These are phyloP conservation scores for Orbilia oligospora DNA, from an alignment of 2,329 filamentous ascomycete genomes.

Conservation along the genomic window DNA sequence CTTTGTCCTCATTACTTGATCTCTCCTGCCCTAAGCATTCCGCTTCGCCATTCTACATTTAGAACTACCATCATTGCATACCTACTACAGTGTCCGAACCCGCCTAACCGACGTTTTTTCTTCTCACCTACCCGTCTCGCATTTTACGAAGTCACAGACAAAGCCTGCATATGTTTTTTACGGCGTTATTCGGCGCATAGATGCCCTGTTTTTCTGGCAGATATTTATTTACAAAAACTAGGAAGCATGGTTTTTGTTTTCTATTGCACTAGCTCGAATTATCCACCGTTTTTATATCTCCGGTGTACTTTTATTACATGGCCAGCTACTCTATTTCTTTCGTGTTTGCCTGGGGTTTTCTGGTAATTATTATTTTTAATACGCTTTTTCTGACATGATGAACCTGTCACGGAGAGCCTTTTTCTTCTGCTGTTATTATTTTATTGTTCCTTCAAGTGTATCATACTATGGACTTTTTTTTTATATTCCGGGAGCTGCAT, in stretches of 20 bases:
- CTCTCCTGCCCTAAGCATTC: too few species aligned
- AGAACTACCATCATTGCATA: neutral
- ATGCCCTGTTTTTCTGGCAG: neutral
- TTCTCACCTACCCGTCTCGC: neutral
- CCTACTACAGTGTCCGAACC: neutral
- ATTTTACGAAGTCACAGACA: conserved; percentile 25
- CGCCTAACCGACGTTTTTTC: neutral
- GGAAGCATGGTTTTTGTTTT: conserved; percentile 19
- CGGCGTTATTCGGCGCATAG: conserved; percentile 40
- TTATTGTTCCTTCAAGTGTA: conserved; percentile 13
- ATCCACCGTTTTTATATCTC: conserved; percentile 4
- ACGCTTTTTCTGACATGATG: conserved; percentile 17
- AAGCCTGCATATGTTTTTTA: conserved; percentile 34
- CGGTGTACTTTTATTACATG: conserved; percentile 18
- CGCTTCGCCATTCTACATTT: neutral
- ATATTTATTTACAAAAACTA: conserved; percentile 12
- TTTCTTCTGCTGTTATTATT: conserved; percentile 24
- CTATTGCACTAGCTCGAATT: conserved; percentile 3
- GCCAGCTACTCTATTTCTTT: conserved; percentile 6
- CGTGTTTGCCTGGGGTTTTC: neutral
- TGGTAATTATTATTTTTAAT: conserved; percentile 26
- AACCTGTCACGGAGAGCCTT: neutral
- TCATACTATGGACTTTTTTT: conserved; percentile 12
- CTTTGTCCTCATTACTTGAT: neutral
- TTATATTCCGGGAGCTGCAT: neutral